Evolutionary conservation across 2,329 filamentous ascomycete species (phyloP).

Genomic region (Venturia pyrina): DNA sequence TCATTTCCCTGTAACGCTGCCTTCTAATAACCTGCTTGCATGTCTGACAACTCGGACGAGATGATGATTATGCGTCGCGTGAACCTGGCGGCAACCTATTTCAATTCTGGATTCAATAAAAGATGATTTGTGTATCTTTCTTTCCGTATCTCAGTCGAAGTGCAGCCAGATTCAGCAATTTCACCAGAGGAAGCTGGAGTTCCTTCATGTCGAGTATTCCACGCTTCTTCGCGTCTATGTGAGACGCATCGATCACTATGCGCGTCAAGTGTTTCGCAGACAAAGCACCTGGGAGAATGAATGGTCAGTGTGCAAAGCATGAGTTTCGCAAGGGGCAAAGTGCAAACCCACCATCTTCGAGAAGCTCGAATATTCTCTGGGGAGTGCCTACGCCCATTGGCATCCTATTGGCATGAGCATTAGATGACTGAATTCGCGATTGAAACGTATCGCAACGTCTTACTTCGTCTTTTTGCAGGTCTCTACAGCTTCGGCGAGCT

Average conservation of each 20-base stretch:
- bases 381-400: constrained; percentile 89
- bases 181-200: constrained; percentile 68
- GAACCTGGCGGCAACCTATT: background rate
- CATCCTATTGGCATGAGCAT: constrained; percentile 42
- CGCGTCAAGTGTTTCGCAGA: constrained; percentile 62
- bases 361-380: constrained; percentile 66
- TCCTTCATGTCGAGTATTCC: constrained; percentile 95
- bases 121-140: background rate
- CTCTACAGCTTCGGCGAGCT: constrained; percentile 74
- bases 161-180: constrained; percentile 47
- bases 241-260: constrained; percentile 80
- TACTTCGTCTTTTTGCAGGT: constrained; percentile 56
- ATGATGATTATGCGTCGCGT: background rate
- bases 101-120: background rate
- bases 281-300: constrained; percentile 37
- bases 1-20: background rate
- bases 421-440: background rate
- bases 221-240: constrained; percentile 90
- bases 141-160: background rate
- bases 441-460: constrained; percentile 13
- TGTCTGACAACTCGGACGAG: no score
- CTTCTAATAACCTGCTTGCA: background rate
- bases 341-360: constrained; percentile 57
- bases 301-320: background rate
- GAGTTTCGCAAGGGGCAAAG: constrained; percentile 21